Conservation (phyloP, 1,284 basidiomycete species). For the Kalmanozyma brasiliensis region DNA sequence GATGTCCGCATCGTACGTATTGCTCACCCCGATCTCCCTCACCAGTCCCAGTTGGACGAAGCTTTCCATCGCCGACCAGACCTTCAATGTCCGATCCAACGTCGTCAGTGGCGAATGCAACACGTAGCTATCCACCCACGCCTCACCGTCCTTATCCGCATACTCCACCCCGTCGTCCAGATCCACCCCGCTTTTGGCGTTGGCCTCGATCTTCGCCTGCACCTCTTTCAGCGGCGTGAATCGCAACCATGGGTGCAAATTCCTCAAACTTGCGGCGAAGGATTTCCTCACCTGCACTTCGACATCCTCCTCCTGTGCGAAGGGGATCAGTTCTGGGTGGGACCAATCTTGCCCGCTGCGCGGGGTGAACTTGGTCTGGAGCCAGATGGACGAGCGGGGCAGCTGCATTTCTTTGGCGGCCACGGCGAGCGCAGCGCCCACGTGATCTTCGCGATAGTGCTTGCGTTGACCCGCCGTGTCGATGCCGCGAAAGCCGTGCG, state of each 20-base stretch:
- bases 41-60: slow-evolving; percentile 58
- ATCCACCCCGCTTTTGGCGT: slow-evolving; percentile 6
- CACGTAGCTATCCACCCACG: slow-evolving; percentile 62
- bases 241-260: slow-evolving; percentile 50
- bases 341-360: slow-evolving; percentile 57
- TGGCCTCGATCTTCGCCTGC: slow-evolving; percentile 12
- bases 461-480: slow-evolving; percentile 65
- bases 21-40: slow-evolving; percentile 55
- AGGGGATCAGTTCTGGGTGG: slow-evolving; percentile 46
- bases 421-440: slow-evolving; percentile 52
- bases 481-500: slow-evolving; percentile 61
- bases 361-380: slow-evolving; percentile 65
- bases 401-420: slow-evolving; percentile 45
- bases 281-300: slow-evolving; percentile 52
- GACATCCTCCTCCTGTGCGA: slow-evolving; percentile 38
- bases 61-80: slow-evolving; percentile 60
- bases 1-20: slow-evolving; percentile 64
- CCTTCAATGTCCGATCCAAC: slow-evolving; percentile 56
- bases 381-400: slow-evolving; percentile 51
- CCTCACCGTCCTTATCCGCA: slow-evolving; percentile 30
- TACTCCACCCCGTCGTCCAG: slow-evolving; percentile 38
- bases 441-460: slow-evolving; percentile 65
- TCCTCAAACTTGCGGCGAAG: slow-evolving; percentile 39
- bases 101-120: slow-evolving; percentile 60
- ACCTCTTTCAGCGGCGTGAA: slow-evolving; percentile 32